Percentiles rank a stretch among this genome's conserved stretches.
phyloP scores from a whole-genome alignment of 2,329 filamentous ascomycete genomes.

The Cordyceps farinosa region DNA sequence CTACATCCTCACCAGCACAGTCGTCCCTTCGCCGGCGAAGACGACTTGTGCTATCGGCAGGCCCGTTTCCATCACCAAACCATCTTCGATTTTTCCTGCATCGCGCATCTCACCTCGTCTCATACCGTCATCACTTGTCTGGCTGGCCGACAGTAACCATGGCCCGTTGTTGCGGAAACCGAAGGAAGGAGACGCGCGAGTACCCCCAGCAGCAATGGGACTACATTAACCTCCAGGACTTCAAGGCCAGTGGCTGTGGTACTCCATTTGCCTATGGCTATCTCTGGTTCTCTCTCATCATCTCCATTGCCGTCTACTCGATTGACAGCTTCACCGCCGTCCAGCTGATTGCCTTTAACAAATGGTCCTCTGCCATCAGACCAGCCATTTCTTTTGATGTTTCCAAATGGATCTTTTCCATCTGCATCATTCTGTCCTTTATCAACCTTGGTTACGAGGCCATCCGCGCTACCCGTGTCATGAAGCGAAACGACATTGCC shows the following conservation, averaged over 20 bases:
- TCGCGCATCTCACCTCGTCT: background rate
- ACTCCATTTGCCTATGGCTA: constrained; percentile 77
- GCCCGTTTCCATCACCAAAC: constrained; percentile 28
- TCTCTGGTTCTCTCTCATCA: constrained; percentile 73
- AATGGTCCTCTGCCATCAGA: constrained; percentile 80
- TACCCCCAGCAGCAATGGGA: constrained; percentile 90
- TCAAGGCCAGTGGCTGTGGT: constrained; percentile 76
- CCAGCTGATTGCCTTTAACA: constrained; percentile 83
- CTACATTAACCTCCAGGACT: constrained; percentile 75
- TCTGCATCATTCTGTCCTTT: constrained; percentile 88
- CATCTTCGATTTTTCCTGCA: constrained; percentile 10
- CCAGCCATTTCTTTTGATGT: constrained; percentile 73
- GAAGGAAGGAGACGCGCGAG: constrained; percentile 60
- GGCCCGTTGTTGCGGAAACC: constrained; percentile 59
- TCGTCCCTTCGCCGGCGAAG: constrained; percentile 18
- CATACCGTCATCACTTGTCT: background rate
- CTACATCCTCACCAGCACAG: background rate
- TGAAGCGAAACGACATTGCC: constrained; percentile 79
- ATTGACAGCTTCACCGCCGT: constrained; percentile 92
- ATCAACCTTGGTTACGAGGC: constrained; percentile 78
- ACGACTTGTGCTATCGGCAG: constrained; percentile 41
- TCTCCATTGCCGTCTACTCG: constrained; percentile 80
- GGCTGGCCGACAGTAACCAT: constrained; percentile 35
- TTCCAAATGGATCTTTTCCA: constrained; percentile 92
- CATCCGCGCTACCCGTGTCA: constrained; percentile 73